These are phyloP conservation scores for Populus ilicifolia DNA, from an alignment of 345 rosid genomes.

Conservation along the genomic window DNA sequence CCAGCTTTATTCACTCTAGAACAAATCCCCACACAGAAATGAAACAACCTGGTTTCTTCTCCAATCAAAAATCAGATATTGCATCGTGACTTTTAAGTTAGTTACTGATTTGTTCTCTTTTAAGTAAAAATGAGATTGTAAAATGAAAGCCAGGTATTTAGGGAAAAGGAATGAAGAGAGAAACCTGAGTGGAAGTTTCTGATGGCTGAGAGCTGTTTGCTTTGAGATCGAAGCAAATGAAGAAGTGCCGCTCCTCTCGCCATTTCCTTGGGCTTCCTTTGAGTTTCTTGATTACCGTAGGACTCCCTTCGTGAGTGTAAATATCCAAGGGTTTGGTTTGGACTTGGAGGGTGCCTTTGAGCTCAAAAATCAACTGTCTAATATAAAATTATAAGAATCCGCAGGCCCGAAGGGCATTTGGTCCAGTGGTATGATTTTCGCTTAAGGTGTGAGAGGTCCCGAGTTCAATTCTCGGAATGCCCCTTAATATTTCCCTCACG, in stretches of 20 bases:
- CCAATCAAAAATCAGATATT: slow-evolving; percentile 14
- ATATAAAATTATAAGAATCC: fast-evolving
- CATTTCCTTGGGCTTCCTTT: slow-evolving; percentile 29
- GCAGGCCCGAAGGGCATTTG: slow-evolving; percentile 43
- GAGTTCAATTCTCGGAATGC: slow-evolving; percentile 81
- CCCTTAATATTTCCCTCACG: neutral
- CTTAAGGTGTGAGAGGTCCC: slow-evolving; percentile 90
- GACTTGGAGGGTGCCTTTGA: neutral
- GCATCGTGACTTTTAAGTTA: slow-evolving; percentile 14
- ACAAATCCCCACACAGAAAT: neutral
- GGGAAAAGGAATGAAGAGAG: neutral
- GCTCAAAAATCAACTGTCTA: fast-evolving
- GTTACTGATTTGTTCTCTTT: neutral
- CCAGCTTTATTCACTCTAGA: neutral
- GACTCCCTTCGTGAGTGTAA: neutral
- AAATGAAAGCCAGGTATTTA: neutral
- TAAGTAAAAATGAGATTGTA: neutral
- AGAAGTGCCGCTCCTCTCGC: slow-evolving; percentile 58
- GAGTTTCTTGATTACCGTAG: neutral
- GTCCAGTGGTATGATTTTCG: slow-evolving; percentile 96
- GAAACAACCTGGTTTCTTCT: neutral
- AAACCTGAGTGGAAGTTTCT: slow-evolving; percentile 44
- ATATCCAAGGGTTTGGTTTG: neutral
- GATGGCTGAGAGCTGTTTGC: slow-evolving; percentile 42
- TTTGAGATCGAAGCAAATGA: slow-evolving; percentile 57